Evolutionary conservation across 2,329 filamentous ascomycete species (phyloP).

Genomic region (Ophiostoma tasmaniense): DNA sequence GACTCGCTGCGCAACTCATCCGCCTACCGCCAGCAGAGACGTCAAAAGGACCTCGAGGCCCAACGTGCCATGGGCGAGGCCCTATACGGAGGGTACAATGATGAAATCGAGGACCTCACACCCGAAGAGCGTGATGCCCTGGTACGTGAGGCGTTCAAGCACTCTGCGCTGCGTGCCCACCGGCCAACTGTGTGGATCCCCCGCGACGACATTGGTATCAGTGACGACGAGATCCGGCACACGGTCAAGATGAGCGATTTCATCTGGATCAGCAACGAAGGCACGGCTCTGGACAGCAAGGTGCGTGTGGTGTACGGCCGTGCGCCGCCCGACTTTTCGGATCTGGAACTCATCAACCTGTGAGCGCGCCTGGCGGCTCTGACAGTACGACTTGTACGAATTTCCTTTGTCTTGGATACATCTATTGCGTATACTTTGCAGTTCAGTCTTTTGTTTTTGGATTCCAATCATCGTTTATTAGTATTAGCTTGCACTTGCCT

Average conservation of each 20-base stretch:
- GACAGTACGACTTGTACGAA: not conserved
- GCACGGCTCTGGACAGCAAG: constrained; percentile 77
- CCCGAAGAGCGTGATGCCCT: constrained; percentile 81
- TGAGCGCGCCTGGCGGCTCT: constrained; percentile 29
- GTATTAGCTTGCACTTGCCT: not conserved
- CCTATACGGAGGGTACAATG: constrained; percentile 77
- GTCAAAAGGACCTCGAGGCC: constrained; percentile 57
- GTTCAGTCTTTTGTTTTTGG: not conserved
- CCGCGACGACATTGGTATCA: constrained; percentile 78
- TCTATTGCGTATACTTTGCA: not conserved
- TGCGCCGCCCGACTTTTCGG: constrained; percentile 82
- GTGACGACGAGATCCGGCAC: constrained; percentile 78
- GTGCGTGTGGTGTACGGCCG: constrained; percentile 73
- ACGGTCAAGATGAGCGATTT: constrained; percentile 67
- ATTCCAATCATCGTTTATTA: not conserved
- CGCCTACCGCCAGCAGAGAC: constrained; percentile 41
- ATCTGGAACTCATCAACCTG: constrained; percentile 76
- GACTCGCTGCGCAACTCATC: constrained; percentile 35
- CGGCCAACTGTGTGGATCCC: constrained; percentile 92
- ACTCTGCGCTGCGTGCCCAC: constrained; percentile 74
- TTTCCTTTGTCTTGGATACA: constrained; percentile 5
- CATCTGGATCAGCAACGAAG: constrained; percentile 92
- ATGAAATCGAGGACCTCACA: constrained; percentile 90
- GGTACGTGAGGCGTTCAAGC: constrained; percentile 81
- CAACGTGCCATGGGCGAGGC: constrained; percentile 69